Base-by-base conservation (phyloP, 768 basidiomycete genomes). In the Hydnomerulius pinastri region DNA sequence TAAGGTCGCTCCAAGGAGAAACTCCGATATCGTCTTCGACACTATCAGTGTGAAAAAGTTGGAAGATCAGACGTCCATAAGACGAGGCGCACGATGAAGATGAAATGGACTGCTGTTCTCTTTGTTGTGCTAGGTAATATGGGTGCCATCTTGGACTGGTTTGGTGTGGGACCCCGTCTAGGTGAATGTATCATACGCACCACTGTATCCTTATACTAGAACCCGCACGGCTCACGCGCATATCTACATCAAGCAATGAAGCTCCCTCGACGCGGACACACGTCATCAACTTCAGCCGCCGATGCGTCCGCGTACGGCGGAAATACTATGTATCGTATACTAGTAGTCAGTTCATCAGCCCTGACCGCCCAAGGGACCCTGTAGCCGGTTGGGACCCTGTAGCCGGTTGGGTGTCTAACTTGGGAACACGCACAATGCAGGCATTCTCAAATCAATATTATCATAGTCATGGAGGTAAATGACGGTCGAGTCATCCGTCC, bases 11-110 rank as follows among this genome's bases (percentile, higher is more conserved):
- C 30, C 55, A 17, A 54, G 39, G 38, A 20, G 59, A 42, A 54
- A 48, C 12, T 55, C 62, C 3, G 61, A 61, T 7, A 50, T 64
- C 23, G 27, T 55, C 10, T 62, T 62, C 27, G 61, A 64, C 39
- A 45, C 52, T 6, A 45, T 61, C 18, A 39, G 39, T 28, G 40
- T 18, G 17, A 64, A 58, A 28, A 64, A 55, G 39, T 15, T 52
- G 6, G 51, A 48, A 23, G 39, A 53, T 42, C 58, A 15, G 12
- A 33, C 44, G 9, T 47, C 48, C 7, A 45, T 55, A n/a, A 8
- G 38, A 20, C 43, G 35, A 27, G 46, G 43, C 13, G 11, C 35
- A 32, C 20, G 8, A n/a, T 2, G 25, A 44, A 17, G 35, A 33
- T 28, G 17, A 2, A 10, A 18, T 21, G 41, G 41, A 29, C 28